phyloP scores from a whole-genome alignment of 1,284 basidiomycete genomes.

The Cryptococcus deneoformans region DNA sequence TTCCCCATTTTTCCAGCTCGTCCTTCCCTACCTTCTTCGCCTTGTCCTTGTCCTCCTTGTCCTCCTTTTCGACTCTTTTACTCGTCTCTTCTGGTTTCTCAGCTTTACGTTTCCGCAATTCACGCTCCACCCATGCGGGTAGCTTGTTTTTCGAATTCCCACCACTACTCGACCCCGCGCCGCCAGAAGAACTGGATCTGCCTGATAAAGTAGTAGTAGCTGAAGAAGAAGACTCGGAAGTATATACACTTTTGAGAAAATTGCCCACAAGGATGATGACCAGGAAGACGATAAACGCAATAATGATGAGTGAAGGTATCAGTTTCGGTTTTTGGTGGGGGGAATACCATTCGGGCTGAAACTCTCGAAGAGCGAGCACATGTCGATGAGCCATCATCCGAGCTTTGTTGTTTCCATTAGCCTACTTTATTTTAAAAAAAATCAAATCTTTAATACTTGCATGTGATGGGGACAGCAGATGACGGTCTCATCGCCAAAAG shows the following conservation, averaged over 20 bases:
- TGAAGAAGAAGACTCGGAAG: constrained; percentile 9
- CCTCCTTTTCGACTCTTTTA: constrained; percentile 15
- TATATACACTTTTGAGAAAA: constrained; percentile 22
- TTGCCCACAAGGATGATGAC: constrained; percentile 18
- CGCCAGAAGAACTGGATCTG: neutral
- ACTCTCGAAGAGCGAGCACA: constrained; percentile 13
- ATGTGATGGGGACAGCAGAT: neutral
- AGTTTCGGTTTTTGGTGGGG: constrained; percentile 8
- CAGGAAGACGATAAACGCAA: constrained; percentile 6
- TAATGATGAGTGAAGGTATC: constrained; percentile 11
- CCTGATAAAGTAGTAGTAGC: neutral
- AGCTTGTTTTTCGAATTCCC: no score
- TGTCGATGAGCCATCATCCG: constrained; percentile 4
- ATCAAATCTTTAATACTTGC: neutral
- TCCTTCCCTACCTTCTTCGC: constrained; percentile 11
- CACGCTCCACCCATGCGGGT: constrained; percentile 11
- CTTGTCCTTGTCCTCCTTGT: constrained; percentile 10
- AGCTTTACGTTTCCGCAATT: constrained; percentile 11
- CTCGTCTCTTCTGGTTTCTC: constrained; percentile 15
- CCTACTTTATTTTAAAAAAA: neutral
- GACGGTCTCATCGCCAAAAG: neutral
- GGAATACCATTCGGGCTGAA: constrained; percentile 15
- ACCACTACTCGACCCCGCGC: neutral
- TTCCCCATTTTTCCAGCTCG: constrained; percentile 11
- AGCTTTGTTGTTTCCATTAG: neutral